Conservation (phyloP, 176 grass and related monocot species). For the Aegilops sharonensis region DNA sequence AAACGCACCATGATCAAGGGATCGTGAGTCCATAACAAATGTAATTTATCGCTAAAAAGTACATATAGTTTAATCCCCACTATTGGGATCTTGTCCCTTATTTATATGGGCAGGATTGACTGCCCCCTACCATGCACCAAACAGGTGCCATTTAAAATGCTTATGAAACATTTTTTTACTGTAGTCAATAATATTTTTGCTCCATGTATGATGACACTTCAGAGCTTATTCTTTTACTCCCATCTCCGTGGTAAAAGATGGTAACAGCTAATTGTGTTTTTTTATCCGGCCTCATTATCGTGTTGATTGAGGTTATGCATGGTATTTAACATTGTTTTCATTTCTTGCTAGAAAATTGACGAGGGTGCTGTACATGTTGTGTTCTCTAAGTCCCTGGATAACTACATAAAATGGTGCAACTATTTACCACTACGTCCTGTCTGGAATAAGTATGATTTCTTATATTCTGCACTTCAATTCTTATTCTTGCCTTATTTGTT, state of each 20-base stretch:
- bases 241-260: background rate
- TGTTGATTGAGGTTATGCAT: conserved; percentile 19
- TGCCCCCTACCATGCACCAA: too few relatives aligned
- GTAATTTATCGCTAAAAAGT: too few relatives aligned
- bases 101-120: background rate
- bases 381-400: conserved; percentile 80
- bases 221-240: background rate
- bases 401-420: conserved; percentile 93
- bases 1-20: background rate
- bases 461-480: background rate
- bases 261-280: background rate
- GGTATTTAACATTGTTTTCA: conserved; percentile 21
- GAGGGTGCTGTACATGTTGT: conserved; percentile 77
- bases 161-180: background rate
- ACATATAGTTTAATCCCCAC: background rate
- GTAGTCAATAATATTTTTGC: background rate
- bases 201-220: conserved; percentile 9
- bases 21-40: background rate
- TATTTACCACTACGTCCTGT: conserved; percentile 72
- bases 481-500: conserved; percentile 16
- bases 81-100: background rate
- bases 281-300: background rate
- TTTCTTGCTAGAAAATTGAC: conserved; percentile 76
- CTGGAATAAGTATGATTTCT: conserved; percentile 70
- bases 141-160: background rate